Base-by-base conservation (phyloP, 805 yeast genomes). In the Scheffersomyces ergatensis region DNA sequence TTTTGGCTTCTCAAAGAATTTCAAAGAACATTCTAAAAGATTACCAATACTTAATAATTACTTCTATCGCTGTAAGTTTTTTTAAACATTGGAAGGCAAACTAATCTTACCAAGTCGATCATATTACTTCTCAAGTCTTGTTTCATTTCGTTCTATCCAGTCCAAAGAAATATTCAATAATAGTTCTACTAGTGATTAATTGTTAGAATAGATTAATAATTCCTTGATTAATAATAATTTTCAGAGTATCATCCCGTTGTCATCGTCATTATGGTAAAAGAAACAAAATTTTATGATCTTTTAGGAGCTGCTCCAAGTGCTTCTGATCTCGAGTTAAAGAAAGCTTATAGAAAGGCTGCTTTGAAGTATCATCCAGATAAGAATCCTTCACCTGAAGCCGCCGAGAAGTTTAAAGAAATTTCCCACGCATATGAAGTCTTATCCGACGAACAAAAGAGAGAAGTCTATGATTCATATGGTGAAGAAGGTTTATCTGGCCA, bases 351-450 rank as follows among this genome's bases (percentile, higher is more conserved):
- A 76, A 77, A 83, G 55, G 77, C 85, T 33, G 95, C 95, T 15
- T 74, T 85, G 56, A 85, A 82, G 57, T 82, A 75, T 65, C 95
- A 85, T 62, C 95, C 95, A 49, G 95, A 85, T 68, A 85, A 85
- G 70, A 82, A 82, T 57, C 82, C 89, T 42, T 74, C 83, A 14
- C 89, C 85, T 39, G 98, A 90, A 64, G 97, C 96, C 13, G 93
- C 95, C 39, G 98, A 92, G 60, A 89, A 87, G 69, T 92, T 92
- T 67, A 92, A 92, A 67, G 96, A 89, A 62, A 77, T 89, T 56
- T 82, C 92, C 3, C 79, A 80, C 45, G 97, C 97, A 5, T 76
- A 92, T 62, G 98, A 92, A 66, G 73, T 89, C n/a, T 74, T 92
- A 48, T 77, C 88, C 11, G 97, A 90, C 59, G 72, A 83, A 14